Evolutionary conservation across 352 stramenopile genomes (phyloP).

Genomic region (Phytophthora foliorum): DNA sequence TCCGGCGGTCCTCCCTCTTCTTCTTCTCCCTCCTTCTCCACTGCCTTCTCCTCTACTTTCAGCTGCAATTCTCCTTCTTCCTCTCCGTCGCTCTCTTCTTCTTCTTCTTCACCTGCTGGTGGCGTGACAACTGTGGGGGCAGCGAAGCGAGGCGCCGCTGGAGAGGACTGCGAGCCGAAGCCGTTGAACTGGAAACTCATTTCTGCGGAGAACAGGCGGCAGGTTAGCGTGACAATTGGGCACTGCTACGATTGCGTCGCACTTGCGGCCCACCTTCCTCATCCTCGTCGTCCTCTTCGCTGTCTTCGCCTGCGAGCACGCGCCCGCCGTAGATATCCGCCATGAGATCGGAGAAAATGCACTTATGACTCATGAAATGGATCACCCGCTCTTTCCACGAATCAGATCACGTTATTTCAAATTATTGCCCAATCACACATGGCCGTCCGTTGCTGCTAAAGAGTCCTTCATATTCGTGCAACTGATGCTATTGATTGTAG

Average conservation of each 20-base stretch:
- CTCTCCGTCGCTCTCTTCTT: constrained; percentile 55
- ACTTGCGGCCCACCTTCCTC: constrained; percentile 42
- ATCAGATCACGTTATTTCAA: constrained; percentile 22
- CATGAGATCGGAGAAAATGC: constrained; percentile 43
- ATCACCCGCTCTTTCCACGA: constrained; percentile 30
- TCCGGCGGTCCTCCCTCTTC: constrained; percentile 32
- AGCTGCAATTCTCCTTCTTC: constrained; percentile 12
- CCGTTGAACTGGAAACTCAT: constrained; percentile 66
- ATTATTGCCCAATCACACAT: constrained; percentile 13
- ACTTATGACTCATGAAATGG: too few relatives aligned
- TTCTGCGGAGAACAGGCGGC: constrained; percentile 18
- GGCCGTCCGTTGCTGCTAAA: too few relatives aligned
- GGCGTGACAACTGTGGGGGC: constrained; percentile 33
- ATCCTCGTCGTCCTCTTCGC: constrained; percentile 82
- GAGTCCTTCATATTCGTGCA: too few relatives aligned
- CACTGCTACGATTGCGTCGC: background rate
- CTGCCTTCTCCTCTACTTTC: constrained; percentile 10
- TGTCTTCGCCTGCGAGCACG: constrained; percentile 82
- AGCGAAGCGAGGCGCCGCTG: constrained; percentile 40
- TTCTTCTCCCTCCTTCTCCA: constrained; percentile 1
- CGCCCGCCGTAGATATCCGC: constrained; percentile 66
- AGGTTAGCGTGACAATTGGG: constrained; percentile 3
- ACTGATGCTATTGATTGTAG: too few relatives aligned
- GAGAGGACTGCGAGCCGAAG: constrained; percentile 37
- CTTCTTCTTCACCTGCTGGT: constrained; percentile 26